phyloP scores from a whole-genome alignment of 1,284 basidiomycete species.

The Cryptococcus jaspeensis region DNA sequence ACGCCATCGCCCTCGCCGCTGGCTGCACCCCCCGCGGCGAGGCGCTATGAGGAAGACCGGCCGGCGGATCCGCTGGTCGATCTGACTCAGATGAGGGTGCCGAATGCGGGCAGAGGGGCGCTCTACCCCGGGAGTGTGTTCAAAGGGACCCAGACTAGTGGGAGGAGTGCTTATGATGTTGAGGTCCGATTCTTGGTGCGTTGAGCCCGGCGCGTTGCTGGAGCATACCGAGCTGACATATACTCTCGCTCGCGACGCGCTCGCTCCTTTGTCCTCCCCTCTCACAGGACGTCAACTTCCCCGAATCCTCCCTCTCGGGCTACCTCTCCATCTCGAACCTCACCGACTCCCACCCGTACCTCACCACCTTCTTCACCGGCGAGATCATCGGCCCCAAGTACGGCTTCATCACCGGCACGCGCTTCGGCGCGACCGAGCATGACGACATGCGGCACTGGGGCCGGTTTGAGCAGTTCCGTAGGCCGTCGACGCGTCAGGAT shows the following conservation, averaged over 20 bases:
- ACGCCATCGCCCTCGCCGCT: not conserved
- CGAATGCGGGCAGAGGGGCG: conserved; percentile 69
- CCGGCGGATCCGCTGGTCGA: conserved; percentile 62
- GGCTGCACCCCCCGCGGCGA: not conserved
- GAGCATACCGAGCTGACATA: not conserved
- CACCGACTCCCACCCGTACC: conserved; percentile 84
- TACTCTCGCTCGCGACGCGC: not conserved
- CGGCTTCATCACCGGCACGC: conserved; percentile 75
- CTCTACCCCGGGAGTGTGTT: conserved; percentile 76
- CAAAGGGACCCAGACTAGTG: conserved; percentile 76
- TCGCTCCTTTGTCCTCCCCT: not conserved
- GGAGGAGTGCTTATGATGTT: conserved; percentile 79
- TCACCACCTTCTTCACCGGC: conserved; percentile 90
- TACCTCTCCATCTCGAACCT: conserved; percentile 85
- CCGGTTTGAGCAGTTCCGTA: conserved; percentile 85
- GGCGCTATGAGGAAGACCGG: conserved; percentile 11
- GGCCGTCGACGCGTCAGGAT: conserved; percentile 56
- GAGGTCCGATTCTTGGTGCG: conserved; percentile 74
- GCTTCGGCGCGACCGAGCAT: conserved; percentile 80
- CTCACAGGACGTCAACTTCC: conserved; percentile 75
- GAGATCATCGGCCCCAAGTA: conserved; percentile 83
- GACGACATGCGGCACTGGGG: conserved; percentile 90
- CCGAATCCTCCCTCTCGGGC: conserved; percentile 74
- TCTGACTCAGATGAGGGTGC: conserved; percentile 69
- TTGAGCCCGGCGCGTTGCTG: conserved; percentile 26